These are phyloP conservation scores for Mucor irregularis DNA, from an alignment of 371 early-diverging fungal genomes.

Conservation along the genomic window DNA sequence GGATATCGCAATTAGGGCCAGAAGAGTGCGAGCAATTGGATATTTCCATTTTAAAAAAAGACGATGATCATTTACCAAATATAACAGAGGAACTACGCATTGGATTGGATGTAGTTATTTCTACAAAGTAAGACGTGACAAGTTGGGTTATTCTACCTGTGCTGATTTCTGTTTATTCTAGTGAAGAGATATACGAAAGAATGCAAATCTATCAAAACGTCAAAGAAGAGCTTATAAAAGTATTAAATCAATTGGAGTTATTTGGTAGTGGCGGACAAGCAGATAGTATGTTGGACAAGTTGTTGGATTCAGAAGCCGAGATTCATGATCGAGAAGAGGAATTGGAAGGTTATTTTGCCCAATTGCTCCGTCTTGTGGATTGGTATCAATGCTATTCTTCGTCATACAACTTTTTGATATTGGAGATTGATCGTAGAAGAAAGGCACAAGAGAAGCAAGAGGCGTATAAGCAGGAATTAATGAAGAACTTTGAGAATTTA, in stretches of 20 bases:
- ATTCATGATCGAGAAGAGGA: slow-evolving; percentile 34
- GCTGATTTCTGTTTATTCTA: neutral
- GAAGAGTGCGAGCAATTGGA: slow-evolving; percentile 32
- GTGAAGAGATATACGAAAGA: slow-evolving; percentile 36
- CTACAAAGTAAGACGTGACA: slow-evolving; percentile 1
- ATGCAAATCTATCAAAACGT: slow-evolving; percentile 30
- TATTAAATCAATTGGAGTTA: slow-evolving; percentile 31
- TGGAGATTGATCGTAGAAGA: slow-evolving; percentile 43
- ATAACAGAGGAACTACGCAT: slow-evolving; percentile 38
- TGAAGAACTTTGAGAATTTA: slow-evolving; percentile 31
- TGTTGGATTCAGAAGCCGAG: slow-evolving; percentile 31
- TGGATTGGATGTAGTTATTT: slow-evolving; percentile 35
- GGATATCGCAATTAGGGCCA: slow-evolving; percentile 32
- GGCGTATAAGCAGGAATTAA: slow-evolving; percentile 22
- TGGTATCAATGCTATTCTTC: slow-evolving; percentile 43
- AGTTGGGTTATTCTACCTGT: neutral
- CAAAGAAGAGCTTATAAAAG: slow-evolving; percentile 29
- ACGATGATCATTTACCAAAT: slow-evolving; percentile 44
- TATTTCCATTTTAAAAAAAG: slow-evolving; percentile 44
- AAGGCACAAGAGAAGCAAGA: slow-evolving; percentile 34
- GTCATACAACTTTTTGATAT: slow-evolving; percentile 38
- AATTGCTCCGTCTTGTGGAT: slow-evolving; percentile 33
- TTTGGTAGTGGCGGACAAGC: slow-evolving; percentile 34
- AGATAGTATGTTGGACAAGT: slow-evolving; percentile 37
- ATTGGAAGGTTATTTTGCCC: slow-evolving; percentile 35